A percentile compares a stretch with the other conserved stretches of the same genome.
Evolutionary conservation across 2,329 filamentous ascomycete species (phyloP).

Genomic region (Pseudogymnoascus sp.): DNA sequence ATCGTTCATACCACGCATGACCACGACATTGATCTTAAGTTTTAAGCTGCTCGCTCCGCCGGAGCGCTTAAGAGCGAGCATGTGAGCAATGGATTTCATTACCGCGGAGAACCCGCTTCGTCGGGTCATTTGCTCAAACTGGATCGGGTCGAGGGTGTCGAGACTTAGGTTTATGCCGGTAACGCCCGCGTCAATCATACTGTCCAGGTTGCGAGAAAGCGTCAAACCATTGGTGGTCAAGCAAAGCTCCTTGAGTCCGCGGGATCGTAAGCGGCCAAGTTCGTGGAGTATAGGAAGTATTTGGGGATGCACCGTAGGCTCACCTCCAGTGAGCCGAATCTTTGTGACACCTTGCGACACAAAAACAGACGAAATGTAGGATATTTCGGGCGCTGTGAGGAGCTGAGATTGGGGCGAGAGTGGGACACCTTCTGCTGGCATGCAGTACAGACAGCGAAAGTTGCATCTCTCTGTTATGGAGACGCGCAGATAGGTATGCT

Average conservation of each 20-base stretch:
- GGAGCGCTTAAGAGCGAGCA: conserved; percentile 76
- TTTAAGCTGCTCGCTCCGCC: conserved; percentile 74
- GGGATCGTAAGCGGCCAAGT: conserved; percentile 63
- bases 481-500: conserved; percentile 95
- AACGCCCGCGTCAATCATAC: conserved; percentile 85
- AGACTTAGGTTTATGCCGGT: conserved; percentile 91
- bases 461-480: conserved; percentile 95
- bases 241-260: conserved; percentile 78
- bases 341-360: conserved; percentile 92
- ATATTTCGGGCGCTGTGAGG: conserved; percentile 86
- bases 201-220: conserved; percentile 79
- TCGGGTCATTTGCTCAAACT: conserved; percentile 94
- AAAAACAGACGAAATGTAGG: conserved; percentile 84
- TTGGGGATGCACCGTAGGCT: conserved; percentile 86
- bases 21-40: conserved; percentile 94
- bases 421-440: conserved; percentile 94
- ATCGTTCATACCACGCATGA: conserved; percentile 93
- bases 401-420: conserved; percentile 72
- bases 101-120: conserved; percentile 88
- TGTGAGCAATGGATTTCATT: conserved; percentile 77
- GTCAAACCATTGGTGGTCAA: conserved; percentile 95
- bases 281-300: conserved; percentile 85
- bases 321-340: conserved; percentile 88
- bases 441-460: conserved; percentile 91
- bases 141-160: conserved; percentile 90